Conservation (phyloP, 2,329 filamentous ascomycete species). For the Fusarium circinatum region DNA sequence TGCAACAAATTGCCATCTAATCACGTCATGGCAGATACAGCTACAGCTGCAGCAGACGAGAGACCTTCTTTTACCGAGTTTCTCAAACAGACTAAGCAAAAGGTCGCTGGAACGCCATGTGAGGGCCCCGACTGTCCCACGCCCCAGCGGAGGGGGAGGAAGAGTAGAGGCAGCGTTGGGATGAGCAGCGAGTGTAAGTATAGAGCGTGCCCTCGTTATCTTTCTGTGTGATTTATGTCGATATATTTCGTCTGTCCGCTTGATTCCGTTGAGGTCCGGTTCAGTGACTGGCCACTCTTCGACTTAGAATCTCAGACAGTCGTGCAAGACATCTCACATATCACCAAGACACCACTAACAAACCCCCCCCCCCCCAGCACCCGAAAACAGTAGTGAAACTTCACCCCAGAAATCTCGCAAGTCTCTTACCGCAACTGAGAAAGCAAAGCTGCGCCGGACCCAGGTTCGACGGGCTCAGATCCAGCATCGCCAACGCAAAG, state of each 20-base stretch:
- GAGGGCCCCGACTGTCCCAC: slow-evolving; percentile 17
- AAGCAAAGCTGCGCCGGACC: slow-evolving; percentile 58
- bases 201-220: neutral
- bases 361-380: slow-evolving; percentile 6
- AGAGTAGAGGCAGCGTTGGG: slow-evolving; percentile 2
- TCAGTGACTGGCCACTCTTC: neutral
- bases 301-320: neutral
- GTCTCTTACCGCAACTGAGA: slow-evolving; percentile 47
- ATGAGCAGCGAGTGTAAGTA: slow-evolving; percentile 44
- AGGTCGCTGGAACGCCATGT: slow-evolving; percentile 5
- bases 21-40: slow-evolving; percentile 14
- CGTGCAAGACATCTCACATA: slow-evolving; percentile 2
- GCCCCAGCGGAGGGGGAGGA: slow-evolving; percentile 15
- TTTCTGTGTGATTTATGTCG: neutral
- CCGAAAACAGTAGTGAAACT: slow-evolving; percentile 17
- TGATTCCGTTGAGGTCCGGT: neutral
- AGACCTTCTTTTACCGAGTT: slow-evolving; percentile 60
- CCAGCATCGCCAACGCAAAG: slow-evolving; percentile 66
- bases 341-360: slow-evolving; percentile 14
- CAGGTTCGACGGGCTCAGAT: slow-evolving; percentile 65
- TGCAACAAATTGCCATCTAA: neutral
- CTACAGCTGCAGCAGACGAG: neutral
- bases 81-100: slow-evolving; percentile 58
- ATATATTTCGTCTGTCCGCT: neutral
- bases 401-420: slow-evolving; percentile 35